Conservation (phyloP, 192 early-diverging fungal genomes). For the Backusella luteola region DNA sequence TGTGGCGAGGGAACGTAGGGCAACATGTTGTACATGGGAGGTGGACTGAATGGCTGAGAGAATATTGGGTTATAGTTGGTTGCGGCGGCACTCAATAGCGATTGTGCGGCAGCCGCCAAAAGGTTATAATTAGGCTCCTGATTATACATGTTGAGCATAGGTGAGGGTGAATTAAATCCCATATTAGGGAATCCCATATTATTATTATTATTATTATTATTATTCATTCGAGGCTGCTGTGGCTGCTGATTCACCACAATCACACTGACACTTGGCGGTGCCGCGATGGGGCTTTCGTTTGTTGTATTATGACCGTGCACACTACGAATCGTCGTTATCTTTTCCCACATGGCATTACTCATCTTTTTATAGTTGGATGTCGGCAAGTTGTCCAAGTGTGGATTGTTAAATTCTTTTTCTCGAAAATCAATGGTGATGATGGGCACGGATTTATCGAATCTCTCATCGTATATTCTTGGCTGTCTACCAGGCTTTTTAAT, state of each 20-base stretch:
- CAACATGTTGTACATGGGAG: background rate
- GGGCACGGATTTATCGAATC: background rate
- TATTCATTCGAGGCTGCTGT: background rate
- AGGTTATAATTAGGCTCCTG: background rate
- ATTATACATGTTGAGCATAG: background rate
- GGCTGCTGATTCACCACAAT: background rate
- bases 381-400: background rate
- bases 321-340: background rate
- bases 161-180: background rate
- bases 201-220: background rate
- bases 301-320: background rate
- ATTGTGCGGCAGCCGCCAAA: background rate
- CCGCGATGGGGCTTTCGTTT: background rate
- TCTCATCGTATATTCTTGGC: background rate
- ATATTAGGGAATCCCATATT: background rate
- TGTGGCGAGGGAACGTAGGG: background rate
- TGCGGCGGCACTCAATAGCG: background rate
- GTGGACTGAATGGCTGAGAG: background rate
- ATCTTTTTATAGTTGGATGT: background rate
- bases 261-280: background rate
- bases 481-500: background rate
- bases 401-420: background rate
- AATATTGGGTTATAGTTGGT: background rate
- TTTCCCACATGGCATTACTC: background rate
- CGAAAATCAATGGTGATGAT: conserved; percentile 2